Conservation (phyloP, 108 stramenopile species). For the Cylindrotheca closterium region DNA sequence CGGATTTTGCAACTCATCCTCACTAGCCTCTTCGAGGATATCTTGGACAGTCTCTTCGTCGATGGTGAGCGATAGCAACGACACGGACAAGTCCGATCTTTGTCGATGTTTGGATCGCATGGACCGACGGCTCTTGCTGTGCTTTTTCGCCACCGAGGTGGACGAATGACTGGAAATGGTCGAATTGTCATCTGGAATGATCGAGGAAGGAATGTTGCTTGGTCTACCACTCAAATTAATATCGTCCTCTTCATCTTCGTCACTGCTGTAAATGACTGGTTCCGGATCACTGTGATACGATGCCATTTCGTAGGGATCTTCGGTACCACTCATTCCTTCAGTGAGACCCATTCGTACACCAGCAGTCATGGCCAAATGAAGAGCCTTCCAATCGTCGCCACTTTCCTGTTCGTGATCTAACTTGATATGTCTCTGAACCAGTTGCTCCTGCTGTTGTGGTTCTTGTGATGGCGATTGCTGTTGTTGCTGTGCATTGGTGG, state of each 20-base stretch:
- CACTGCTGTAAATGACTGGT: conserved; percentile 12
- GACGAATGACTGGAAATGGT: conserved; percentile 12
- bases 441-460: not conserved
- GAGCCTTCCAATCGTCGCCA: conserved; percentile 21
- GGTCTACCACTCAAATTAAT: not conserved
- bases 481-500: not conserved
- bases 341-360: conserved; percentile 21
- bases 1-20: conserved; percentile 1
- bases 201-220: not conserved
- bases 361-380: conserved; percentile 15
- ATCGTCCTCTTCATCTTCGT: not conserved
- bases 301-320: not conserved
- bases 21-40: conserved; percentile 21
- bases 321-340: conserved; percentile 7
- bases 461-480: too few species aligned
- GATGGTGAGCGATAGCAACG: conserved; percentile 37
- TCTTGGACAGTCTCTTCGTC: conserved; percentile 52
- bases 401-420: conserved; percentile 11
- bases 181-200: conserved; percentile 18
- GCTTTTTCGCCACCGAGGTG: not conserved
- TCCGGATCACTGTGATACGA: conserved; percentile 30
- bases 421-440: too few species aligned
- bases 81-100: conserved; percentile 7
- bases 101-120: not conserved
- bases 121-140: not conserved